These are phyloP conservation scores for Chaetomium cochliodes DNA, from an alignment of 495 filamentous ascomycete species.

Conservation along the genomic window DNA sequence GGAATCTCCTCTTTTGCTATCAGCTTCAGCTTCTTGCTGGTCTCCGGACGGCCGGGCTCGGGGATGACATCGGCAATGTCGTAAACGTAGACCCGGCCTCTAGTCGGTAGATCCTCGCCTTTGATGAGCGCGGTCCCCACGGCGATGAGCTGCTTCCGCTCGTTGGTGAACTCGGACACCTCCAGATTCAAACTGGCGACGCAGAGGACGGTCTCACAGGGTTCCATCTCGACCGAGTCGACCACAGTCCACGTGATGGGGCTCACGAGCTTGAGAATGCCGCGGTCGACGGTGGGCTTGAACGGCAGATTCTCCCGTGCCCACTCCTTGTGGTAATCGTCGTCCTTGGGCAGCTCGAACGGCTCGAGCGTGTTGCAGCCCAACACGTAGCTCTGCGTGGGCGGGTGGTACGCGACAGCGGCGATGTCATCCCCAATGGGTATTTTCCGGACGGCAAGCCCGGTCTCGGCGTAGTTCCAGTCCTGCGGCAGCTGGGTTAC, in stretches of 20 bases:
- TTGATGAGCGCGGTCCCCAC: constrained; percentile 80
- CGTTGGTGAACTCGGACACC: constrained; percentile 83
- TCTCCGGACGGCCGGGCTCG: constrained; percentile 80
- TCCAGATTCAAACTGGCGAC: constrained; percentile 83
- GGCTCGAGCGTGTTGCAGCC: constrained; percentile 62
- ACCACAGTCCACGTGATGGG: constrained; percentile 73
- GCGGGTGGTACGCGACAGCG: constrained; percentile 69
- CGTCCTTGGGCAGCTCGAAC: constrained; percentile 81
- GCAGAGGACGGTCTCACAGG: constrained; percentile 72
- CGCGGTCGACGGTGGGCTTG: constrained; percentile 64
- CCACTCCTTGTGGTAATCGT: constrained; percentile 81
- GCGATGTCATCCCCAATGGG: constrained; percentile 68
- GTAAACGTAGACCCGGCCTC: constrained; percentile 87
- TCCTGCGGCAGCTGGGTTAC: constrained; percentile 64
- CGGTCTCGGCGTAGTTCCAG: constrained; percentile 64
- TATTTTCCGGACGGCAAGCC: constrained; percentile 69
- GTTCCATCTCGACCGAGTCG: constrained; percentile 67
- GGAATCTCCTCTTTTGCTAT: constrained; percentile 81
- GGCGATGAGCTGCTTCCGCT: constrained; percentile 73
- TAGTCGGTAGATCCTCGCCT: constrained; percentile 83
- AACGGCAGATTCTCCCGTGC: constrained; percentile 61
- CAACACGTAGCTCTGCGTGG: constrained; percentile 71
- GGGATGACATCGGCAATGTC: constrained; percentile 89
- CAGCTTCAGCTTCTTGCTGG: constrained; percentile 77
- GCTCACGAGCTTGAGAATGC: constrained; percentile 69